Evolutionary conservation across 345 rosid genomes (phyloP).

Genomic region (Firmiana major): DNA sequence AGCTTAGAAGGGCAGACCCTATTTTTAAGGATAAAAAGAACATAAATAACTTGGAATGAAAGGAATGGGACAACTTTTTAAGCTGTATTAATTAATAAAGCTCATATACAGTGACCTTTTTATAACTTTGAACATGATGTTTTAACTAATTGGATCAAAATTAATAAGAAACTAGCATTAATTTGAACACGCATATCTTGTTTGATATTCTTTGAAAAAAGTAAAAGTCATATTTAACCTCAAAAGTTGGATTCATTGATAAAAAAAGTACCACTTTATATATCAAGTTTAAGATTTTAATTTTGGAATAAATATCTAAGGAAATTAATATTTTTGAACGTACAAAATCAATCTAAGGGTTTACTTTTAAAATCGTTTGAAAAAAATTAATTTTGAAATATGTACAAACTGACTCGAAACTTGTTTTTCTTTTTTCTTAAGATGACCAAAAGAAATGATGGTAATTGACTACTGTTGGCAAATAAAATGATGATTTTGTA

Average conservation of each 20-base stretch:
- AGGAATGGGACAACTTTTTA: slow-evolving; percentile 7
- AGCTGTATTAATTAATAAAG: background rate
- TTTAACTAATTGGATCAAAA: background rate
- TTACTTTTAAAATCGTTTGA: too few relatives aligned
- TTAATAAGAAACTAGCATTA: background rate
- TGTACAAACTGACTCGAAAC: too few relatives aligned
- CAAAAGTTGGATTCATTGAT: too few relatives aligned
- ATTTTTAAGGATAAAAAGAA: background rate
- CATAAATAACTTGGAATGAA: slow-evolving; percentile 30
- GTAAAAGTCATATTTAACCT: too few relatives aligned
- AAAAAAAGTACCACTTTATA: too few relatives aligned
- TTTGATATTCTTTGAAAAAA: background rate
- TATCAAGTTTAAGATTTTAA: too few relatives aligned
- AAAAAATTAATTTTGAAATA: too few relatives aligned
- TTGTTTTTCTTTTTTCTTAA: background rate
- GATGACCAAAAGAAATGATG: background rate
- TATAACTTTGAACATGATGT: background rate
- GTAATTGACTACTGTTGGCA: too few relatives aligned
- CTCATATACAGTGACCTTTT: background rate
- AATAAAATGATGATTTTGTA: background rate
- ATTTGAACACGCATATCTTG: background rate
- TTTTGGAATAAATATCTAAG: too few relatives aligned
- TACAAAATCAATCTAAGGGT: too few relatives aligned
- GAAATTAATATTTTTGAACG: too few relatives aligned
- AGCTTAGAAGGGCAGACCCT: slow-evolving; percentile 33